Conservation (phyloP, 371 early-diverging fungal genomes). For the Mortierella sp. region DNA sequence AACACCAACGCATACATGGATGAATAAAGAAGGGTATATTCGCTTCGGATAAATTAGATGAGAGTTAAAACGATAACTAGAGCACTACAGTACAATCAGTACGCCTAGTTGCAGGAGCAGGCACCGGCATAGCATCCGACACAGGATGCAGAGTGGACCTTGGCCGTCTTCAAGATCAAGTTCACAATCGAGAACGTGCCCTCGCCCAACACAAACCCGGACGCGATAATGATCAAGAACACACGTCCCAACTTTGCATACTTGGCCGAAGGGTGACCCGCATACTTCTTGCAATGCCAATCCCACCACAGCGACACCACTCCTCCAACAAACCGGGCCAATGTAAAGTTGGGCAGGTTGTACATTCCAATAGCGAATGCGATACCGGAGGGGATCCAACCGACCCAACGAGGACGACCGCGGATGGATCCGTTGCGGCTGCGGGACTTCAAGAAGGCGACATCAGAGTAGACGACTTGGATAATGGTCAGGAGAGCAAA, state of each 20-base stretch:
- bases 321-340: slow-evolving; percentile 83
- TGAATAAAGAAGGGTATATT: slow-evolving; percentile 1
- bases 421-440: slow-evolving; percentile 59
- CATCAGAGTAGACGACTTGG: slow-evolving; percentile 70
- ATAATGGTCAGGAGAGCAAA: slow-evolving; percentile 73
- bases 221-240: slow-evolving; percentile 79
- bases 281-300: slow-evolving; percentile 58
- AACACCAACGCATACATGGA: neutral
- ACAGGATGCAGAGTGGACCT: slow-evolving; percentile 36
- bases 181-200: slow-evolving; percentile 78
- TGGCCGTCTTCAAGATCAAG: slow-evolving; percentile 57
- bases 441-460: slow-evolving; percentile 66
- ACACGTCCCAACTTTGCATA: slow-evolving; percentile 60
- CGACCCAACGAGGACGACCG: slow-evolving; percentile 48
- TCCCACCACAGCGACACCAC: slow-evolving; percentile 65
- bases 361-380: slow-evolving; percentile 91
- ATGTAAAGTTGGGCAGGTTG: slow-evolving; percentile 85
- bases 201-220: slow-evolving; percentile 89
- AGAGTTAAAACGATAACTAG: neutral
- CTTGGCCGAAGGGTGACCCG: slow-evolving; percentile 22
- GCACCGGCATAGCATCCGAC: slow-evolving; percentile 42
- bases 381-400: slow-evolving; percentile 79
- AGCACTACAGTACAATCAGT: neutral
- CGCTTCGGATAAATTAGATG: slow-evolving; percentile 1
- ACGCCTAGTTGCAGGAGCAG: slow-evolving; percentile 35